A percentile compares a stretch with the other conserved stretches of the same genome.
Evolutionary conservation across 305 asterid species (phyloP).

Genomic region (Fraxinus nigra): DNA sequence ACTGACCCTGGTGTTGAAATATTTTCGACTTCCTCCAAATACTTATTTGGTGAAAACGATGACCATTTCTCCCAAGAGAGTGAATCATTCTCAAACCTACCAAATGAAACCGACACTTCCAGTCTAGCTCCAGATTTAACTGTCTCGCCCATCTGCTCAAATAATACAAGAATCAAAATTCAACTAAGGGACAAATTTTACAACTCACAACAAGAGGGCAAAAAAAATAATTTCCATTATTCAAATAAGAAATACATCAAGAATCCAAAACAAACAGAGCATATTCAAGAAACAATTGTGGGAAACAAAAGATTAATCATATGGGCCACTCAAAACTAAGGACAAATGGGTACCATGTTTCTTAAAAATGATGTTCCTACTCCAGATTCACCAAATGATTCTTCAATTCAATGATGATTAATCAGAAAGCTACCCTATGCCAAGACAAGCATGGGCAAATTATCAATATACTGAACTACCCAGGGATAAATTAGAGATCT

Average conservation of each 20-base stretch:
- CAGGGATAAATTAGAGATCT: conserved; percentile 32
- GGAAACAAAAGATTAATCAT: conserved; percentile 13
- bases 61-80: conserved; percentile 99
- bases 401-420: conserved; percentile 16
- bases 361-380: conserved; percentile 35
- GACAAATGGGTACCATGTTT: conserved; percentile 42
- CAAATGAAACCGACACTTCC: conserved; percentile 88
- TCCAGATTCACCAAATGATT: conserved; percentile 53
- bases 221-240: conserved; percentile 13
- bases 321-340: conserved; percentile 19
- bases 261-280: conserved; percentile 11
- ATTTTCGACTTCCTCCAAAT: conserved; percentile 87
- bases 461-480: conserved; percentile 37
- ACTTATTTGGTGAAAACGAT: conserved; percentile 86
- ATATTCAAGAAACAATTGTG: conserved; percentile 19
- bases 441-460: conserved; percentile 34
- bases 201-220: conserved; percentile 15
- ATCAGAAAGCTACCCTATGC: conserved; percentile 32
- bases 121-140: conserved; percentile 46
- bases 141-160: conserved; percentile 73
- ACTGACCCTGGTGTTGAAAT: conserved; percentile 91
- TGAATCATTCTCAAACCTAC: conserved; percentile 76
- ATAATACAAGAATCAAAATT: conserved; percentile 31
- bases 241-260: conserved; percentile 14
- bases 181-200: conserved; percentile 20